Percentiles rank a stretch among this genome's conserved stretches.
These are phyloP conservation scores for Diaporthe destruens DNA, from an alignment of 2,329 filamentous ascomycete species.

Conservation along the genomic window DNA sequence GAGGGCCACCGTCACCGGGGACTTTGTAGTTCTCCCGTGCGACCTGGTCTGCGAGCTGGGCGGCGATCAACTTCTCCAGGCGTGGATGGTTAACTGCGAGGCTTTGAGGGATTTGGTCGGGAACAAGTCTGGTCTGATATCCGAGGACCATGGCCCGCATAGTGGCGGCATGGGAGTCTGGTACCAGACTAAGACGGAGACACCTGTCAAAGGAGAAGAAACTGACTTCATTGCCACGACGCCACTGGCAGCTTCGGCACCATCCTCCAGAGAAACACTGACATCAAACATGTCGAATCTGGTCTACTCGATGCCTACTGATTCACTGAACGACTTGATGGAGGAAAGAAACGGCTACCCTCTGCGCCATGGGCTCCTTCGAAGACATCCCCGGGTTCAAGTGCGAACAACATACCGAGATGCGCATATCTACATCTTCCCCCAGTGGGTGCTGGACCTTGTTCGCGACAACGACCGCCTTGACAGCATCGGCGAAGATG, in stretches of 20 bases:
- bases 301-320: slow-evolving; percentile 88
- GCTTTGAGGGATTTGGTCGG: slow-evolving; percentile 74
- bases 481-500: slow-evolving; percentile 90
- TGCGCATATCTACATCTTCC: slow-evolving; percentile 94
- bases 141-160: slow-evolving; percentile 52
- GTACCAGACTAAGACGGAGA: slow-evolving; percentile 85
- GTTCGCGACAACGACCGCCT: slow-evolving; percentile 83
- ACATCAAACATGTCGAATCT: slow-evolving; percentile 79
- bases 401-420: slow-evolving; percentile 89
- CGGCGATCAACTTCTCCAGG: slow-evolving; percentile 84
- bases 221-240: slow-evolving; percentile 91
- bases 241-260: slow-evolving; percentile 71
- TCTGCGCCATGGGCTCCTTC: slow-evolving; percentile 80
- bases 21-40: slow-evolving; percentile 93
- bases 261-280: slow-evolving; percentile 73
- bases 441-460: slow-evolving; percentile 90
- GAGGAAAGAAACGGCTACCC: slow-evolving; percentile 81
- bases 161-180: slow-evolving; percentile 90
- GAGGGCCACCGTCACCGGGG: slow-evolving; percentile 79
- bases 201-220: slow-evolving; percentile 87
- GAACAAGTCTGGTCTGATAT: slow-evolving; percentile 52
- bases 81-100: slow-evolving; percentile 90
- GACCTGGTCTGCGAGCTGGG: slow-evolving; percentile 92
- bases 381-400: slow-evolving; percentile 79
- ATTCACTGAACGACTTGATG: slow-evolving; percentile 86